A percentile compares a stretch with the other conserved stretches of the same genome.
These are phyloP conservation scores for Sclerotinia minor DNA, from an alignment of 2,329 filamentous ascomycete species.

Conservation along the genomic window DNA sequence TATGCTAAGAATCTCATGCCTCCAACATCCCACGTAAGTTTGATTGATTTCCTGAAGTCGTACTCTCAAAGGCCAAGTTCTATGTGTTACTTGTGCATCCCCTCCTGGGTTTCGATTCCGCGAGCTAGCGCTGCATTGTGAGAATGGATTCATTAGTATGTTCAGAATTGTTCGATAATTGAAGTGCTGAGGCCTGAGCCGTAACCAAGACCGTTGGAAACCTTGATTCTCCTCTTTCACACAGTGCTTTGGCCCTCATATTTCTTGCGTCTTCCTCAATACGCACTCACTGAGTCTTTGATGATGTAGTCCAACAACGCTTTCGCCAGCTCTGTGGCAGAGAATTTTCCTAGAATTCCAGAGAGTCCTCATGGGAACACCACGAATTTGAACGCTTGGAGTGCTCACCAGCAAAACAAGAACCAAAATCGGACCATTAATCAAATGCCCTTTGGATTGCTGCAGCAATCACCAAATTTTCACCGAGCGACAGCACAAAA, in stretches of 20 bases:
- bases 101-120: background rate
- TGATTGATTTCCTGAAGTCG: background rate
- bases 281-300: background rate
- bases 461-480: slow-evolving; percentile 28
- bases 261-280: background rate
- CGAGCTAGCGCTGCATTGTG: background rate
- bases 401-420: slow-evolving; percentile 10
- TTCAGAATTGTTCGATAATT: background rate
- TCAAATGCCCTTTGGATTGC: slow-evolving; percentile 15
- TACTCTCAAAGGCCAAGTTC: background rate
- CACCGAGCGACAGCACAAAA: slow-evolving; percentile 33
- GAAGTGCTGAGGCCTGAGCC: background rate
- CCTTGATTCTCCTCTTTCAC: no score
- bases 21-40: slow-evolving; percentile 15
- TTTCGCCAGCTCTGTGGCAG: slow-evolving; percentile 14
- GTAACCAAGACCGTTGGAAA: background rate
- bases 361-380: slow-evolving; percentile 13
- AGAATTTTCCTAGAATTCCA: slow-evolving; percentile 9
- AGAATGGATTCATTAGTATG: background rate
- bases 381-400: slow-evolving; percentile 4
- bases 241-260: background rate
- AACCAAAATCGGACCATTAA: background rate
- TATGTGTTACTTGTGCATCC: background rate
- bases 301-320: slow-evolving; percentile 11
- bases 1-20: slow-evolving; percentile 25